Evolutionary conservation across 1,139 yeast species (phyloP).

Genomic region (Protomyces lactucae-debilis): DNA sequence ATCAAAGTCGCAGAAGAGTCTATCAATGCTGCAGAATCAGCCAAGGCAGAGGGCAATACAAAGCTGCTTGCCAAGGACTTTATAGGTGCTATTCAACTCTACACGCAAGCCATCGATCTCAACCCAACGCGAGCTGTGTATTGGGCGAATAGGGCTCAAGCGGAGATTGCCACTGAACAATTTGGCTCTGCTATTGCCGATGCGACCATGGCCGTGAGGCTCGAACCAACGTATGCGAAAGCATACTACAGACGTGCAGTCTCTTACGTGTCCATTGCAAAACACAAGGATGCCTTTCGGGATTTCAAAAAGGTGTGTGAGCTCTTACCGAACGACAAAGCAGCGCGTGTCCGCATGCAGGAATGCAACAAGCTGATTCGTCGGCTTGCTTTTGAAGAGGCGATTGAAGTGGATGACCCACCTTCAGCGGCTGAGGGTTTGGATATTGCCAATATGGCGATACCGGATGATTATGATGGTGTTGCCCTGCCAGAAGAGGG

Average conservation of each 20-base stretch:
- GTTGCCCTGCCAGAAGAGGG: slow-evolving; percentile 46
- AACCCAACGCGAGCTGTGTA: slow-evolving; percentile 66
- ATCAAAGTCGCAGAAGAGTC: slow-evolving; percentile 17
- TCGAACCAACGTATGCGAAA: slow-evolving; percentile 61
- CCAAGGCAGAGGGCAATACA: slow-evolving; percentile 71
- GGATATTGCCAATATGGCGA: slow-evolving; percentile 35
- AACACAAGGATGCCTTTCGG: slow-evolving; percentile 66
- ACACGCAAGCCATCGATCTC: slow-evolving; percentile 71
- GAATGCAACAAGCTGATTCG: slow-evolving; percentile 67
- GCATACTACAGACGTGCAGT: slow-evolving; percentile 77
- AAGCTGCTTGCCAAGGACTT: slow-evolving; percentile 59
- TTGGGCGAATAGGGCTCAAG: slow-evolving; percentile 86
- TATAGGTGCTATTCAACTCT: slow-evolving; percentile 62
- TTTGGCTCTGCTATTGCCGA: slow-evolving; percentile 81
- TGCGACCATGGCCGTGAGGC: slow-evolving; percentile 62
- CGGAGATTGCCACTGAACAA: slow-evolving; percentile 75
- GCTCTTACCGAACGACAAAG: slow-evolving; percentile 62
- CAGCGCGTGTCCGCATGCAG: slow-evolving; percentile 58
- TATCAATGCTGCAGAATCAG: slow-evolving; percentile 45
- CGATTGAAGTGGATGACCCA: slow-evolving; percentile 68
- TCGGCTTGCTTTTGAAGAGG: slow-evolving; percentile 75
- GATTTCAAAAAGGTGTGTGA: slow-evolving; percentile 65
- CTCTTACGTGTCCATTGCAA: slow-evolving; percentile 68
- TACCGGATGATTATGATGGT: slow-evolving; percentile 63
- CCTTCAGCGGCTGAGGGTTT: slow-evolving; percentile 36